Percentiles rank a stretch among this genome's conserved stretches.
Conservation (phyloP, 2,329 filamentous ascomycete genomes). For the Monilinia fructigena region DNA sequence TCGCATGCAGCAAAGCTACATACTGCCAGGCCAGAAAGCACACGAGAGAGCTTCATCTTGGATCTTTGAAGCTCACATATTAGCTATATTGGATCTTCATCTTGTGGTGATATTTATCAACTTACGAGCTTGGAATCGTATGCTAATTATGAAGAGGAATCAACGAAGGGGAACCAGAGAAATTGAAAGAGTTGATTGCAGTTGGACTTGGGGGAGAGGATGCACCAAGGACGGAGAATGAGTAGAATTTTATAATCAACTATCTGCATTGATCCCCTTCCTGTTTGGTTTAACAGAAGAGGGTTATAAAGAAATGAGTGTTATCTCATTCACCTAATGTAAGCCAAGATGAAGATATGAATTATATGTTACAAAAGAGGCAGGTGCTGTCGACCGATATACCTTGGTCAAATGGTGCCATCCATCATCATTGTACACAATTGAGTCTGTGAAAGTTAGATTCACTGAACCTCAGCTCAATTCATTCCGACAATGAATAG, state of each 20-base stretch:
- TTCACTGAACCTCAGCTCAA: neutral
- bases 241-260: neutral
- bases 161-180: neutral
- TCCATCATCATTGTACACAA: neutral
- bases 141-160: neutral
- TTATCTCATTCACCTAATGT: constrained; percentile 17
- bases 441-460: neutral
- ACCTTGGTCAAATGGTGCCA: constrained; percentile 12
- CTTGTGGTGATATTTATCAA: neutral
- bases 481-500: neutral
- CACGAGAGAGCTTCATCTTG: constrained; percentile 21
- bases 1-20: constrained; percentile 22
- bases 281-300: constrained; percentile 1
- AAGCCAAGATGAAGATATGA: constrained; percentile 8
- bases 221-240: neutral
- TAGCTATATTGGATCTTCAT: neutral
- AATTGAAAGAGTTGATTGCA: neutral
- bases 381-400: constrained; percentile 11
- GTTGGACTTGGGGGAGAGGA: neutral
- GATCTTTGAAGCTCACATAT: neutral
- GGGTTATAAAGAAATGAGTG: neutral
- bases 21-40: constrained; percentile 12
- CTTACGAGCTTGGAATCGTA: constrained; percentile 1
- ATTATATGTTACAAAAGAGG: constrained; percentile 13
- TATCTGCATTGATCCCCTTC: neutral